These are phyloP conservation scores for Euphorbia schlechtendalii DNA, from an alignment of 441 rosid genomes.

Conservation along the genomic window DNA sequence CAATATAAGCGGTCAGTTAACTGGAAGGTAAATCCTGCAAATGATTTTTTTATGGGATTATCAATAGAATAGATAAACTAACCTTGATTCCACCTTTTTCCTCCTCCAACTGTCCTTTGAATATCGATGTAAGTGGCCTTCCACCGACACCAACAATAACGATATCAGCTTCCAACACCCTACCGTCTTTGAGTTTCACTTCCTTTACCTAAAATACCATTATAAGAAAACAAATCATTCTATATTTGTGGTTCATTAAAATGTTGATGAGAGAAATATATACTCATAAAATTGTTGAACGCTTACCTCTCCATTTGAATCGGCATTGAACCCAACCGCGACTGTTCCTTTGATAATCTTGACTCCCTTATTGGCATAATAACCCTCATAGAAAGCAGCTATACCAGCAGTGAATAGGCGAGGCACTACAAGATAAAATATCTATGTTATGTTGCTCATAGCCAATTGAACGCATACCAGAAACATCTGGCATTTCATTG, in stretches of 20 bases:
- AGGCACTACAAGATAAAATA: constrained; percentile 66
- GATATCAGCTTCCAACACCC: constrained; percentile 84
- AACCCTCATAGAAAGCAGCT: constrained; percentile 91
- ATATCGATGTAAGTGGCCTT: constrained; percentile 60
- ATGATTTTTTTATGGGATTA: not conserved
- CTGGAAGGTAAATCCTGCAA: not conserved
- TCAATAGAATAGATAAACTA: constrained; percentile 18
- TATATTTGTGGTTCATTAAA: not conserved
- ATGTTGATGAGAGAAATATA: not conserved
- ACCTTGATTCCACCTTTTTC: constrained; percentile 98
- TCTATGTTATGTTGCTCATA: constrained; percentile 13
- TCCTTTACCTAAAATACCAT: constrained; percentile 60
- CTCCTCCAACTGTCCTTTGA: constrained; percentile 89
- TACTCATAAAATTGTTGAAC: constrained; percentile 6
- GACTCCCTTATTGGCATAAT: constrained; percentile 74
- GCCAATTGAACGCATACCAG: not conserved
- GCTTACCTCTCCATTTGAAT: constrained; percentile 77
- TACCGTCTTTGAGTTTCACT: constrained; percentile 88
- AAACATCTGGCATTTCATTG: not conserved
- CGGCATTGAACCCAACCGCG: constrained; percentile 75
- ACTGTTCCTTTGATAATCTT: constrained; percentile 91
- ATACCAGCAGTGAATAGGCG: constrained; percentile 86
- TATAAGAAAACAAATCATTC: not conserved
- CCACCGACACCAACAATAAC: constrained; percentile 98
- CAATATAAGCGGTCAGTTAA: not conserved